Evolutionary conservation across 371 early-diverging fungal genomes (phyloP).

Genomic region (Mortierella sp.): DNA sequence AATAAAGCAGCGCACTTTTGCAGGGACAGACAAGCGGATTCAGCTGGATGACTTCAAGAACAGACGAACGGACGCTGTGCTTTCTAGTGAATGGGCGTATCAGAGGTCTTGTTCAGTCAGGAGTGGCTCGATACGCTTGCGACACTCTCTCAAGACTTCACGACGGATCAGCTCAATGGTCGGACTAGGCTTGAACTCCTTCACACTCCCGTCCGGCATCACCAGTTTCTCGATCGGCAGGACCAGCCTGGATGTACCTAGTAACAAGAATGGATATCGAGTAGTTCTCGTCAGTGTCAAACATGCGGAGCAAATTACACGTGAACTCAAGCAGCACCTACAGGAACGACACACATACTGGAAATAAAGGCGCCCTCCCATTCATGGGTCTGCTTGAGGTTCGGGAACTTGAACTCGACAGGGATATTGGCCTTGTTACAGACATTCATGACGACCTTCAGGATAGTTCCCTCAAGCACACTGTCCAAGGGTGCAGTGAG

Average conservation of each 20-base stretch:
- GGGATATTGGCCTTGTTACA: slow-evolving; percentile 64
- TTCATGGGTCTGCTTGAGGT: slow-evolving; percentile 58
- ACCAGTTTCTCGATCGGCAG: slow-evolving; percentile 65
- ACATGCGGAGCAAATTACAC: slow-evolving; percentile 5
- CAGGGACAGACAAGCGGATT: neutral
- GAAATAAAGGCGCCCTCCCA: slow-evolving; percentile 75
- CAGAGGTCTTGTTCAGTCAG: slow-evolving; percentile 2
- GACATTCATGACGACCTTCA: slow-evolving; percentile 50
- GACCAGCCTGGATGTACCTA: slow-evolving; percentile 68
- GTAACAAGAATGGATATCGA: neutral
- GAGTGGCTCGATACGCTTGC: slow-evolving; percentile 26
- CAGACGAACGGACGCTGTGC: neutral
- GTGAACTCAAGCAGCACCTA: neutral
- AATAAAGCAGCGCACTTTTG: slow-evolving; percentile 9
- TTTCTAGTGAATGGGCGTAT: neutral
- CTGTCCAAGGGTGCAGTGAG: slow-evolving; percentile 69
- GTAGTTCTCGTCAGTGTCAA: neutral
- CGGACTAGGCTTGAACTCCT: slow-evolving; percentile 31
- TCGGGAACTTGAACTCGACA: slow-evolving; percentile 64
- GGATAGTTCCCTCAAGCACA: slow-evolving; percentile 72
- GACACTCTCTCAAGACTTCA: slow-evolving; percentile 34
- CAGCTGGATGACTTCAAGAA: neutral
- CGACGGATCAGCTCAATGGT: slow-evolving; percentile 37
- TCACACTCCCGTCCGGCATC: slow-evolving; percentile 30
- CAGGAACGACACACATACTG: slow-evolving; percentile 55